Percentiles rank a stretch among this genome's conserved stretches.
These are phyloP conservation scores for Puccinia hordei DNA, from an alignment of 1,284 basidiomycete genomes.

Conservation along the genomic window DNA sequence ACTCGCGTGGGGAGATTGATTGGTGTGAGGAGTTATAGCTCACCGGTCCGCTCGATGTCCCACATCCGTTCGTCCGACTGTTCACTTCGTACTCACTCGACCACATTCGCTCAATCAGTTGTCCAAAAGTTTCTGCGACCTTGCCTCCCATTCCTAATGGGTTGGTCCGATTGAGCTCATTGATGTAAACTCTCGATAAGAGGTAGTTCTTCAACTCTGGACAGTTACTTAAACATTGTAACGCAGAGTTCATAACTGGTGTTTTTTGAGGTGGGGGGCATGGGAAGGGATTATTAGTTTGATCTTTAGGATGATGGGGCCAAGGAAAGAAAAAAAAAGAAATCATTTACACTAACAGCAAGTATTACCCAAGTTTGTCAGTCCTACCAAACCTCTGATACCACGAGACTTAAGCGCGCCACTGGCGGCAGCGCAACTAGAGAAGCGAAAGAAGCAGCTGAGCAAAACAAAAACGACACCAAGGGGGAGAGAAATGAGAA, in stretches of 20 bases:
- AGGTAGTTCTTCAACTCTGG: conserved; percentile 91
- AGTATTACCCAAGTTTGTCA: conserved; percentile 75
- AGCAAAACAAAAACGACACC: neutral
- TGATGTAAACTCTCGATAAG: conserved; percentile 76
- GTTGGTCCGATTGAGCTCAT: conserved; percentile 90
- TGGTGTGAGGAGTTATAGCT: conserved; percentile 52
- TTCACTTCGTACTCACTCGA: conserved; percentile 58
- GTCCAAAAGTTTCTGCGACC: conserved; percentile 87
- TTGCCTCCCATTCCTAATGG: conserved; percentile 95
- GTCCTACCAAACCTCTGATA: conserved; percentile 73
- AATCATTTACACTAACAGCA: conserved; percentile 53
- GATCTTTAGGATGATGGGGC: too few species aligned
- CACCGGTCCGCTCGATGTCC: neutral
- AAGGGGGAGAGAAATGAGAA: neutral
- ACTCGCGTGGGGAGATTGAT: conserved; percentile 78
- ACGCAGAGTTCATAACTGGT: conserved; percentile 82
- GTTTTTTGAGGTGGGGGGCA: neutral
- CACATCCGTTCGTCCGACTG: conserved; percentile 52
- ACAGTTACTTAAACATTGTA: conserved; percentile 92
- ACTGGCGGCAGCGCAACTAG: neutral
- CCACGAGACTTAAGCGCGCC: neutral
- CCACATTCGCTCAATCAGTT: conserved; percentile 83
- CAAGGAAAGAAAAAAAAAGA: conserved; percentile 51
- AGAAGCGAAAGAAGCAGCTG: neutral
- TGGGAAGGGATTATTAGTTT: too few species aligned